Conservation (phyloP, 1,139 yeast genomes). For the Candida sanyaensis region DNA sequence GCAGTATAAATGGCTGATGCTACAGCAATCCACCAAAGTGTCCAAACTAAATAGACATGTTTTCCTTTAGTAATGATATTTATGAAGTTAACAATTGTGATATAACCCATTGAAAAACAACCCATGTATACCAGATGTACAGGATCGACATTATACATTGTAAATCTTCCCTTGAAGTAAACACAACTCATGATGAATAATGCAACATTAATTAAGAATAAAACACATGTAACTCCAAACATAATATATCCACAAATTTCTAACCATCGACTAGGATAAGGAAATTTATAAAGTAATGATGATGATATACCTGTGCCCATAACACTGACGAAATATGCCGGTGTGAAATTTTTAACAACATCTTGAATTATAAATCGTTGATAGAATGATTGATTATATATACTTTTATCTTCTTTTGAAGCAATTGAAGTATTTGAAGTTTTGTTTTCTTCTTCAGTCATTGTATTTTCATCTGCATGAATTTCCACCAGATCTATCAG, state of each 20-base stretch:
- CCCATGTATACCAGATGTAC: slow-evolving; percentile 66
- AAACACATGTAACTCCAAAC: slow-evolving; percentile 51
- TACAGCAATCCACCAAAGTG: slow-evolving; percentile 35
- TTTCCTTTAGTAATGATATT: slow-evolving; percentile 33
- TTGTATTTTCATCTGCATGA: too few species aligned
- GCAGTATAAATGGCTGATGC: slow-evolving; percentile 55
- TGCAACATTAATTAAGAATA: slow-evolving; percentile 40
- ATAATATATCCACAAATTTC: slow-evolving; percentile 56
- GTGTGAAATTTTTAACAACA: slow-evolving; percentile 41
- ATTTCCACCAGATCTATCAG: too few species aligned
- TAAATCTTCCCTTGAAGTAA: slow-evolving; percentile 34
- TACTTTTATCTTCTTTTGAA: slow-evolving; percentile 1
- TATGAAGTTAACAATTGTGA: slow-evolving; percentile 62
- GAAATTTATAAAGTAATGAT: slow-evolving; percentile 59
- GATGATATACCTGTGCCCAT: slow-evolving; percentile 86
- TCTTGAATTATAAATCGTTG: slow-evolving; percentile 14
- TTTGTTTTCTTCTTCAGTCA: too few species aligned
- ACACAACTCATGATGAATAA: slow-evolving; percentile 25
- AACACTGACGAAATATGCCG: slow-evolving; percentile 68
- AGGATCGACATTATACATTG: slow-evolving; percentile 44
- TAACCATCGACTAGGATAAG: slow-evolving; percentile 66
- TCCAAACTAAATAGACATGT: slow-evolving; percentile 16
- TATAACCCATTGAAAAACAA: slow-evolving; percentile 75
- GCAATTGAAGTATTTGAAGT: too few species aligned
- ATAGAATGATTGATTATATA: slow-evolving; percentile 6